Base-by-base conservation (phyloP, 1,284 basidiomycete species). In the Boletus sp. region DNA sequence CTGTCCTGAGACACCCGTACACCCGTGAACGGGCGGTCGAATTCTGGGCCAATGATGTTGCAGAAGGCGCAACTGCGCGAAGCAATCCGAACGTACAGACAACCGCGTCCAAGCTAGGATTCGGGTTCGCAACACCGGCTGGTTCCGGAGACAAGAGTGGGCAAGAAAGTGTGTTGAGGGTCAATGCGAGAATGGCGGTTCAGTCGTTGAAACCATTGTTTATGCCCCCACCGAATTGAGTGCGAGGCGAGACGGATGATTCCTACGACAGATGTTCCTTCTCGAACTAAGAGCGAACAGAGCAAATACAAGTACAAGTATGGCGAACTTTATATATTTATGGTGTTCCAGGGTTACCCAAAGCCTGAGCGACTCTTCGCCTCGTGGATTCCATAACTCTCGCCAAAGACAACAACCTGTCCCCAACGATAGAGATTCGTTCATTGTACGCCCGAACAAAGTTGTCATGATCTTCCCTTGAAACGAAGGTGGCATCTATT, bases 21-120 rank as follows among this genome's bases (percentile, higher is more conserved):
- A 73, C 84, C 16, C 78, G 81, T 16, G 73, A 72, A 13, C 77
- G 77, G 29, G 77, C 80, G 0, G 67, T 66, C 0, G 70, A 71
- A 46, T 88, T 83, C 78, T 90, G 87, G 88, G 71, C 73, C 3
- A 75, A 72, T 44, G 80, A 88, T 63, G 78, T 78, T 43, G 67
- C 67, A 16, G 79, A 84, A 54, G 86, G 87, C 0, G 70, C 72
- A 31, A 77, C 74, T 62, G 78, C 80, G 45, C 72, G 82, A 27
- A 70, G 67, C 29, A 79, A 84, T 64, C 73, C 75, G 47, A 75
- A 63, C 27, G 80, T 90, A 49, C 77, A 76, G 43, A 75, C 66
- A n/a, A 74, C 81, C 0, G 81, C 86, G 15, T 77, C 76, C 52
- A 75, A 77, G 50, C 69, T 81, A 1, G 83, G 82, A 1, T 63